Conservation (phyloP, 768 basidiomycete species). For the Lyophyllum atratum region DNA sequence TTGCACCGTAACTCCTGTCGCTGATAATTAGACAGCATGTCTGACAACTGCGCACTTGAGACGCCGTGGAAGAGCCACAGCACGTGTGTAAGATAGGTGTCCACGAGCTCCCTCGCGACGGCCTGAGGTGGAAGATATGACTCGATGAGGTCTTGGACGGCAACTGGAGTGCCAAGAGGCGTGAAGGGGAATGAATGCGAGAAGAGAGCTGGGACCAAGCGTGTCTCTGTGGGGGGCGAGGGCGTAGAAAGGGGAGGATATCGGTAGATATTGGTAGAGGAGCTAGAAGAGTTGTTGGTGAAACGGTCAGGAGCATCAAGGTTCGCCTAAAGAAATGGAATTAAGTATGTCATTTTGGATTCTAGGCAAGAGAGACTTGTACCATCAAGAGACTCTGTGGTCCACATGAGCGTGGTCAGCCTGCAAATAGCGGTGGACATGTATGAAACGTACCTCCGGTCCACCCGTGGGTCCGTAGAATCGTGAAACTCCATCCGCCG, state of each 20-base stretch:
- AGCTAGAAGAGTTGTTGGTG: constrained; percentile 19
- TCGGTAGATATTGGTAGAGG: constrained; percentile 22
- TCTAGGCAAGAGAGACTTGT: background rate
- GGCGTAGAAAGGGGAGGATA: constrained; percentile 21
- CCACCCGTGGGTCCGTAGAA: constrained; percentile 72
- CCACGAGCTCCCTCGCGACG: constrained; percentile 44
- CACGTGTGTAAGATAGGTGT: constrained; percentile 48
- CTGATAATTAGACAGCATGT: constrained; percentile 45
- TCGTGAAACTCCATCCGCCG: constrained; percentile 56
- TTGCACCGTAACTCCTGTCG: constrained; percentile 3
- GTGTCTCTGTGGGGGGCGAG: constrained; percentile 2
- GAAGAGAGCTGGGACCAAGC: constrained; percentile 43
- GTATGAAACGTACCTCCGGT: constrained; percentile 47
- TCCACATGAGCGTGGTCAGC: too few relatives aligned
- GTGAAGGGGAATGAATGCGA: constrained; percentile 67
- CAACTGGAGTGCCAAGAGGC: constrained; percentile 52
- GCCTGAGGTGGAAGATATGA: constrained; percentile 55
- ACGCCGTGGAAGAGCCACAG: constrained; percentile 57
- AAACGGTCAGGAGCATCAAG: background rate
- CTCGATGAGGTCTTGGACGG: constrained; percentile 52
- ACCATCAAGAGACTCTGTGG: constrained; percentile 24
- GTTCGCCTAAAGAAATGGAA: background rate
- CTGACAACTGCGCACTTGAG: constrained; percentile 44
- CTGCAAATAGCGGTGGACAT: too few relatives aligned
- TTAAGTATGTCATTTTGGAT: background rate